phyloP scores from a whole-genome alignment of 2,329 filamentous ascomycete genomes.

The Monilinia fructicola region DNA sequence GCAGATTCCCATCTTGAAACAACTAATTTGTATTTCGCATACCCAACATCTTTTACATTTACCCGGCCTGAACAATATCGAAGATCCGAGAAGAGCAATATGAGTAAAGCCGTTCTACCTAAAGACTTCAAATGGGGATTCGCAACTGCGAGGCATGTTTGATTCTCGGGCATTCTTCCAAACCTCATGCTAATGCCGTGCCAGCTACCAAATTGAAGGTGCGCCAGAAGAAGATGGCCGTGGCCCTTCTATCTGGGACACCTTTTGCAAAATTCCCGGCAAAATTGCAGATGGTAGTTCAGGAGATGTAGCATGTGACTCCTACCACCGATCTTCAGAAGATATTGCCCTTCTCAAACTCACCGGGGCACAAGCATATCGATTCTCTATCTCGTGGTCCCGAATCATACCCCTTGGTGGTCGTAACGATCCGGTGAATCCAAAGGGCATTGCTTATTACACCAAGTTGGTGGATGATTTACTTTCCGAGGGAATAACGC shows the following conservation, averaged over 20 bases:
- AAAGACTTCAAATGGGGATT: slow-evolving; percentile 77
- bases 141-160: slow-evolving; percentile 69
- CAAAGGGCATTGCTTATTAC: slow-evolving; percentile 75
- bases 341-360: slow-evolving; percentile 77
- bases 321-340: slow-evolving; percentile 74
- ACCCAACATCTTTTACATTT: slow-evolving; percentile 14
- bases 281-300: slow-evolving; percentile 79
- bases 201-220: slow-evolving; percentile 86
- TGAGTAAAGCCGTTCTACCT: slow-evolving; percentile 54
- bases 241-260: slow-evolving; percentile 84
- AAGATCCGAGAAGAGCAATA: slow-evolving; percentile 35
- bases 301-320: slow-evolving; percentile 80
- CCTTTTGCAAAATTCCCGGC: slow-evolving; percentile 76
- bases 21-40: background rate
- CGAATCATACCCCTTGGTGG: slow-evolving; percentile 85
- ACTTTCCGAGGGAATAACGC: slow-evolving; percentile 71
- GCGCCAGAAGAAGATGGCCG: slow-evolving; percentile 72
- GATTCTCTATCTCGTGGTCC: slow-evolving; percentile 83
- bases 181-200: slow-evolving; percentile 5
- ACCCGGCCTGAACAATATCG: slow-evolving; percentile 14
- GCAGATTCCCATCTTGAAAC: background rate
- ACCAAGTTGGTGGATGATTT: slow-evolving; percentile 76
- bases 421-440: slow-evolving; percentile 77
- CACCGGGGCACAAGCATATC: slow-evolving; percentile 72
- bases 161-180: background rate